These are phyloP conservation scores for Trametes cinnabarina DNA, from an alignment of 768 basidiomycete species.

Conservation along the genomic window DNA sequence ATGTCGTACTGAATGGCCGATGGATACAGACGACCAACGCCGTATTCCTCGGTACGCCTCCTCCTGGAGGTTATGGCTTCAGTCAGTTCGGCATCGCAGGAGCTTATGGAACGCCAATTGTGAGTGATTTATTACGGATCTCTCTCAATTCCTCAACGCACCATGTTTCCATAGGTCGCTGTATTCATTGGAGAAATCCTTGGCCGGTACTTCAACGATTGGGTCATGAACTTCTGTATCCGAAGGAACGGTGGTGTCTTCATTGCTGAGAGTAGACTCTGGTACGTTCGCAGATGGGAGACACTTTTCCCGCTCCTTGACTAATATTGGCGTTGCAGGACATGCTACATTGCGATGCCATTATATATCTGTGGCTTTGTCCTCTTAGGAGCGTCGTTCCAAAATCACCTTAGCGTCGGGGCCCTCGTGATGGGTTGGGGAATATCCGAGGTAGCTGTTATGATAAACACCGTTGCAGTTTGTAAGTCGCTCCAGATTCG, in stretches of 20 bases:
- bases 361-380: slow-evolving; percentile 65
- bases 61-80: slow-evolving; percentile 54
- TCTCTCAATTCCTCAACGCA: too few species aligned
- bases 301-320: not conserved
- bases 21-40: slow-evolving; percentile 55
- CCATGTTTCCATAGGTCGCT: slow-evolving; percentile 35
- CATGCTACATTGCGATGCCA: slow-evolving; percentile 56
- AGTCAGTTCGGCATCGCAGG: slow-evolving; percentile 50
- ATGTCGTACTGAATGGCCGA: too few species aligned
- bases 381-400: slow-evolving; percentile 51
- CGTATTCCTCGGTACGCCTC: slow-evolving; percentile 58
- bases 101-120: slow-evolving; percentile 55
- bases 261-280: slow-evolving; percentile 55
- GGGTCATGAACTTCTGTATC: slow-evolving; percentile 43
- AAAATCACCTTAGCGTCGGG: slow-evolving; percentile 50
- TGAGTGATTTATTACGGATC: slow-evolving; percentile 28
- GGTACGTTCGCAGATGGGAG: slow-evolving; percentile 34
- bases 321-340: slow-evolving; percentile 36
- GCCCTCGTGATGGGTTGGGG: slow-evolving; percentile 69
- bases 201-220: slow-evolving; percentile 52
- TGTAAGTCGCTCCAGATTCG: slow-evolving; percentile 38
- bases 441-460: slow-evolving; percentile 51
- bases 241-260: slow-evolving; percentile 50
- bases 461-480: slow-evolving; percentile 63
- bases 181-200: slow-evolving; percentile 50